Percentiles rank a stretch among this genome's conserved stretches.
phyloP scores from a whole-genome alignment of 352 stramenopile genomes.

The Phytophthora aleatoria region DNA sequence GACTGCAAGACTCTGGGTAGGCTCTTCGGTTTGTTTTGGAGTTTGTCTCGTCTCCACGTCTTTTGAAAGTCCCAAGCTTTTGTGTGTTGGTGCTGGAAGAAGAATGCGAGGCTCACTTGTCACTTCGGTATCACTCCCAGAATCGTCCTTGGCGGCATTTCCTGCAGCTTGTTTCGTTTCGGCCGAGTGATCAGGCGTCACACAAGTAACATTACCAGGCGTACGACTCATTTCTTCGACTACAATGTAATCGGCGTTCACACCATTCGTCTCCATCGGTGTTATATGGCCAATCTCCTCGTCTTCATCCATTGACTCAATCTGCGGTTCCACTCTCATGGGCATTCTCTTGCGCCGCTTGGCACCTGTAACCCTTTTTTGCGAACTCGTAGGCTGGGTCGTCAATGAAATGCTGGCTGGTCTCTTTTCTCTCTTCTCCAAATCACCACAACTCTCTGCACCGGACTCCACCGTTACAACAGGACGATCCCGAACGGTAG shows the following conservation, averaged over 20 bases:
- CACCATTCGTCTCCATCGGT: background rate
- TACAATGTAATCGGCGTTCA: background rate
- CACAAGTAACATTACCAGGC: background rate
- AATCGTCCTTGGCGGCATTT: background rate
- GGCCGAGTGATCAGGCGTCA: background rate
- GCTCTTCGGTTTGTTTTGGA: background rate
- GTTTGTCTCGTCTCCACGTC: background rate
- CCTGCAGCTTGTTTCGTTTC: background rate
- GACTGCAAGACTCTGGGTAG: background rate
- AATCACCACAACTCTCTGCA: background rate
- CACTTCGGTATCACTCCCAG: background rate
- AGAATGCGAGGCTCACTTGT: background rate
- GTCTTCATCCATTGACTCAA: constrained; percentile 1
- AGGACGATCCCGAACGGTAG: background rate
- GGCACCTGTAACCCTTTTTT: background rate
- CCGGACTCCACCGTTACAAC: background rate
- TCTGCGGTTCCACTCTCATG: background rate
- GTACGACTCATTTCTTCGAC: background rate
- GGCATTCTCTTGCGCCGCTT: constrained; percentile 7
- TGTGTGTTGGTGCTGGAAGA: background rate
- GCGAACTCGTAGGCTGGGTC: background rate
- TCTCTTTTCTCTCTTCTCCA: background rate
- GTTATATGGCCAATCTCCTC: background rate
- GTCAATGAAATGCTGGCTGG: background rate
- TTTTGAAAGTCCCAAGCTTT: background rate